These are phyloP conservation scores for Phytophthora palmivora DNA, from an alignment of 352 stramenopile genomes.

Conservation along the genomic window DNA sequence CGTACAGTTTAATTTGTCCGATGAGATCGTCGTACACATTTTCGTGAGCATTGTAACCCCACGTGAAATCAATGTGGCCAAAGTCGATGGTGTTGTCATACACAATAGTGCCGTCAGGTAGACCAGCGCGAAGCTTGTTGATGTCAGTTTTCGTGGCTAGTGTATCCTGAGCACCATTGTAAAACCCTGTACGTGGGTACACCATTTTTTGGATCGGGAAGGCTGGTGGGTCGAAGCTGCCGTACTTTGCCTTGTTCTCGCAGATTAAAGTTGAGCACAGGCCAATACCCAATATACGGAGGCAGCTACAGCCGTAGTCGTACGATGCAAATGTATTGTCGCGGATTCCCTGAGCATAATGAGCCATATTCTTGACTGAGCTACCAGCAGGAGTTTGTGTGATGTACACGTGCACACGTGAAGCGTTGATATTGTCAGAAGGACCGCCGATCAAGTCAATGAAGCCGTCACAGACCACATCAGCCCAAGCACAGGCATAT, in stretches of 20 bases:
- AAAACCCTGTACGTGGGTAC: constrained; percentile 50
- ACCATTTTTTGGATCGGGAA: constrained; percentile 39
- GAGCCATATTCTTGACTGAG: constrained; percentile 57
- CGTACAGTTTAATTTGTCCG: constrained; percentile 43
- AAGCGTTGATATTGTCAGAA: constrained; percentile 55
- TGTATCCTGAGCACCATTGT: constrained; percentile 46
- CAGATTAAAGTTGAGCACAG: constrained; percentile 43
- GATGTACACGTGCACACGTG: constrained; percentile 57
- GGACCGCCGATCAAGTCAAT: constrained; percentile 52
- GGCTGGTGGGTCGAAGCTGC: constrained; percentile 41
- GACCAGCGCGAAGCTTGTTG: constrained; percentile 38
- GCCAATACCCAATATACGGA: constrained; percentile 30
- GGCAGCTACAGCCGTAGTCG: constrained; percentile 55
- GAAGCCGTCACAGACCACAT: constrained; percentile 48
- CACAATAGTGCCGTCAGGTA: constrained; percentile 46
- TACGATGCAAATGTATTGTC: constrained; percentile 54
- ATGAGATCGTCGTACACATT: constrained; percentile 53
- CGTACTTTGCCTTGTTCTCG: constrained; percentile 55
- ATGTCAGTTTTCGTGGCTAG: constrained; percentile 43
- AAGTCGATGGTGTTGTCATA: constrained; percentile 42
- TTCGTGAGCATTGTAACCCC: constrained; percentile 41
- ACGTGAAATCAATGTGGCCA: constrained; percentile 62
- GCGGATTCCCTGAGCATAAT: constrained; percentile 59
- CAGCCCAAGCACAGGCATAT: constrained; percentile 47
- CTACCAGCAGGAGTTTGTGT: constrained; percentile 52